Conservation (phyloP, 2,329 filamentous ascomycete genomes). For the Arachnomyces sp. region DNA sequence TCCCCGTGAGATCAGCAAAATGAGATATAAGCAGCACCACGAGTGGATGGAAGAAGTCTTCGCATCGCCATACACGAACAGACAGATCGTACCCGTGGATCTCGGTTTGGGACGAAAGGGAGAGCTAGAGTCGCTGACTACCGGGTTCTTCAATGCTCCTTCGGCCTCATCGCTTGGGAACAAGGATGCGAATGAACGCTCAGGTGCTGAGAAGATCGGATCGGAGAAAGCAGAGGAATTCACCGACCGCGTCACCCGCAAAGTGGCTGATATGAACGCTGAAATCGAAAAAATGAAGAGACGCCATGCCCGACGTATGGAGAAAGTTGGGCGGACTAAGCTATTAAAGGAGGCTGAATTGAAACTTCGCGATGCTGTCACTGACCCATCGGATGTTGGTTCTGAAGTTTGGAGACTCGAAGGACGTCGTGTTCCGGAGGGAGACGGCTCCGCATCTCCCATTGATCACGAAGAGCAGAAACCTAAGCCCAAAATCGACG, state of each 20-base stretch:
- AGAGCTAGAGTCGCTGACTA: conserved; percentile 70
- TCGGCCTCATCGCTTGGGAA: conserved; percentile 19
- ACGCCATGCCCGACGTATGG: conserved; percentile 66
- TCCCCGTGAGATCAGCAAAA: conserved; percentile 77
- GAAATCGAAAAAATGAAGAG: conserved; percentile 81
- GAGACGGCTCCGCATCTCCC: conserved; percentile 24
- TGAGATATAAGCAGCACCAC: conserved; percentile 87
- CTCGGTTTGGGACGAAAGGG: conserved; percentile 79
- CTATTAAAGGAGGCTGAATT: conserved; percentile 66
- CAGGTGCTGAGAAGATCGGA: conserved; percentile 55
- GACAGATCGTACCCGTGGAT: conserved; percentile 78
- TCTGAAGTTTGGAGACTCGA: conserved; percentile 58
- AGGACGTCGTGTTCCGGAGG: conserved; percentile 31
- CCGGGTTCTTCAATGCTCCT: conserved; percentile 66
- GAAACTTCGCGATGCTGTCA: conserved; percentile 59
- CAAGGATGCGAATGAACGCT: conserved; percentile 22
- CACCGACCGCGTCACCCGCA: conserved; percentile 64
- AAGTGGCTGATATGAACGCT: conserved; percentile 62
- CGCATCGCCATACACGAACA: conserved; percentile 77
- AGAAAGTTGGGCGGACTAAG: conserved; percentile 63
- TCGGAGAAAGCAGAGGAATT: conserved; percentile 75
- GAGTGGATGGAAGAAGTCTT: conserved; percentile 99
- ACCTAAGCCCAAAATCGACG: conserved; percentile 48
- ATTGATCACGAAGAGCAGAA: conserved; percentile 34
- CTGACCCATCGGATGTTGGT: conserved; percentile 46